phyloP scores from a whole-genome alignment of 352 stramenopile species.

The Globisporangium uncinulatum region DNA sequence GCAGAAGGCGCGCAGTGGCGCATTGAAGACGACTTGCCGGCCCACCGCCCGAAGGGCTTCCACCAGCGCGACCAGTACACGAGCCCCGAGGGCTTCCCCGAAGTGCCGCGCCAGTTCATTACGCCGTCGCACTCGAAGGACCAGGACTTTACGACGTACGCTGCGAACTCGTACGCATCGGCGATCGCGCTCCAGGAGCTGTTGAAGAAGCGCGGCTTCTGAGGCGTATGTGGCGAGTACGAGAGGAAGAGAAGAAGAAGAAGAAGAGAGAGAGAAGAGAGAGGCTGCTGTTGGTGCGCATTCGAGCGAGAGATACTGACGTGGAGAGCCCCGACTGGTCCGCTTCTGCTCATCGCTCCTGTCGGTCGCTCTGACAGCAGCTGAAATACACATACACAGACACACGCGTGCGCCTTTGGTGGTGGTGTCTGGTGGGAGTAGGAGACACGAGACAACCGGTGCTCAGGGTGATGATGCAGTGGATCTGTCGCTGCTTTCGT shows the following conservation, averaged over 20 bases:
- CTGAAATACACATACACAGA: background rate
- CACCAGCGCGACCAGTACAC: conserved; percentile 58
- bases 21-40: conserved; percentile 52
- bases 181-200: conserved; percentile 76
- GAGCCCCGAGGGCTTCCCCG: conserved; percentile 54
- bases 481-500: background rate
- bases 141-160: conserved; percentile 73
- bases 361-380: background rate
- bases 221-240: conserved; percentile 14
- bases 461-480: background rate
- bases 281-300: background rate
- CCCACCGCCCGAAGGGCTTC: conserved; percentile 49
- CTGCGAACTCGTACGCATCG: conserved; percentile 83
- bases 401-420: background rate
- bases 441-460: too few species aligned
- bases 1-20: conserved; percentile 62
- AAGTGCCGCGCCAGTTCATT: conserved; percentile 76
- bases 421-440: too few species aligned
- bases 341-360: background rate
- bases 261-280: background rate
- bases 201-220: conserved; percentile 78
- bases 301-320: background rate
- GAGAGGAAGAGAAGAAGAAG: background rate
- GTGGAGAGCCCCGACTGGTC: background rate
- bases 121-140: conserved; percentile 60